These are phyloP conservation scores for Trichophyton benhamiae DNA, from an alignment of 2,329 filamentous ascomycete species.

Conservation along the genomic window DNA sequence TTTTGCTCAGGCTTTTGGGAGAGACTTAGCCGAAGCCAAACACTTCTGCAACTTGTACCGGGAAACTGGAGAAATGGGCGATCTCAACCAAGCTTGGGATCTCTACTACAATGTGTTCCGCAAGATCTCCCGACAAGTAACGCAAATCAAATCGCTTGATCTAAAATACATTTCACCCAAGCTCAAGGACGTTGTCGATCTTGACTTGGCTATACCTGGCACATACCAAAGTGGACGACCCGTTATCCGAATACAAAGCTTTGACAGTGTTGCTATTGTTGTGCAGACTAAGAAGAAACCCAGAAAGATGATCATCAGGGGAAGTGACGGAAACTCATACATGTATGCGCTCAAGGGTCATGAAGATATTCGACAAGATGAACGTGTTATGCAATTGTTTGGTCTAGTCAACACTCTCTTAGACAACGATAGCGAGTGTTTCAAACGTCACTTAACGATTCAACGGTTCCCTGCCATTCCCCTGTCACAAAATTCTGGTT, in stretches of 20 bases:
- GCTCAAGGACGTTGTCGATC: conserved; percentile 68
- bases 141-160: conserved; percentile 83
- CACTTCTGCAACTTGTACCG: conserved; percentile 94
- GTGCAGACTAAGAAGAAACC: conserved; percentile 96
- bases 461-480: conserved; percentile 95
- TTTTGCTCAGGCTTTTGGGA: conserved; percentile 92
- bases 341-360: conserved; percentile 95
- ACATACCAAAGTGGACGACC: conserved; percentile 74
- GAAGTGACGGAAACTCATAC: conserved; percentile 78
- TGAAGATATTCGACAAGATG: conserved; percentile 96
- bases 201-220: conserved; percentile 90
- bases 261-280: conserved; percentile 79
- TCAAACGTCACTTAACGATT: conserved; percentile 93
- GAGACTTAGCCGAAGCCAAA: conserved; percentile 84
- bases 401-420: conserved; percentile 94
- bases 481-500: conserved; percentile 86
- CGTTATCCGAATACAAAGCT: conserved; percentile 73
- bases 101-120: conserved; percentile 98
- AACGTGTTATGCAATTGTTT: conserved; percentile 98
- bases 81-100: conserved; percentile 97
- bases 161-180: conserved; percentile 95
- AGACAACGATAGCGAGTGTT: conserved; percentile 84
- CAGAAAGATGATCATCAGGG: conserved; percentile 73
- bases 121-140: conserved; percentile 83
- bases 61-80: conserved; percentile 75